Evolutionary conservation across 106 monocot genomes (phyloP).

Genomic region (Acanthochlamys bracteata): DNA sequence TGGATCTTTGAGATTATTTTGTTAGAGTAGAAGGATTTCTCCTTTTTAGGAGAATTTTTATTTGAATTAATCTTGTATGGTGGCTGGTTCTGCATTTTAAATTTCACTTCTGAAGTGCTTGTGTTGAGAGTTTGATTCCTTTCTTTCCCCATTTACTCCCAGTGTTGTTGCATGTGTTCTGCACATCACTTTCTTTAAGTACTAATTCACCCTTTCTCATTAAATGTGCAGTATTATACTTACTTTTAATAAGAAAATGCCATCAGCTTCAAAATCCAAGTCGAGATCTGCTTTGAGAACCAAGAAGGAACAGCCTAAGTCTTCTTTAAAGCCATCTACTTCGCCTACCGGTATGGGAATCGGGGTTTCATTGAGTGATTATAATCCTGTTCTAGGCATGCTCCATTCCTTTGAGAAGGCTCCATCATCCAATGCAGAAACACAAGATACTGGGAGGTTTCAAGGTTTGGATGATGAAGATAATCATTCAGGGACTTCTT

Average conservation of each 20-base stretch:
- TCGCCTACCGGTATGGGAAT: conserved; percentile 13
- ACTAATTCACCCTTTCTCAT: too few relatives aligned
- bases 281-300: conserved; percentile 41
- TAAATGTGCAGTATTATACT: too few relatives aligned
- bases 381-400: conserved; percentile 46
- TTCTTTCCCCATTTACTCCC: too few relatives aligned
- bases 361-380: conserved; percentile 20
- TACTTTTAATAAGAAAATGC: conserved; percentile 30
- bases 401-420: conserved; percentile 45
- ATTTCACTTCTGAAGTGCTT: too few relatives aligned
- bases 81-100: too few relatives aligned
- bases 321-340: conserved; percentile 28
- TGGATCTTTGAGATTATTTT: too few relatives aligned
- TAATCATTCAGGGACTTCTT: conserved; percentile 42
- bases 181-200: too few relatives aligned
- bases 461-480: conserved; percentile 35
- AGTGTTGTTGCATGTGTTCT: too few relatives aligned
- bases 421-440: conserved; percentile 12
- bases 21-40: too few relatives aligned
- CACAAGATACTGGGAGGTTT: conserved; percentile 14
- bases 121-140: too few relatives aligned
- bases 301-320: conserved; percentile 33
- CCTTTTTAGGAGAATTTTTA: too few relatives aligned
- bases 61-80: too few relatives aligned
- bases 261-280: conserved; percentile 74